A percentile compares a stretch with the other conserved stretches of the same genome.
Conservation (phyloP, 345 rosid genomes). For the Euclidium syriacum region DNA sequence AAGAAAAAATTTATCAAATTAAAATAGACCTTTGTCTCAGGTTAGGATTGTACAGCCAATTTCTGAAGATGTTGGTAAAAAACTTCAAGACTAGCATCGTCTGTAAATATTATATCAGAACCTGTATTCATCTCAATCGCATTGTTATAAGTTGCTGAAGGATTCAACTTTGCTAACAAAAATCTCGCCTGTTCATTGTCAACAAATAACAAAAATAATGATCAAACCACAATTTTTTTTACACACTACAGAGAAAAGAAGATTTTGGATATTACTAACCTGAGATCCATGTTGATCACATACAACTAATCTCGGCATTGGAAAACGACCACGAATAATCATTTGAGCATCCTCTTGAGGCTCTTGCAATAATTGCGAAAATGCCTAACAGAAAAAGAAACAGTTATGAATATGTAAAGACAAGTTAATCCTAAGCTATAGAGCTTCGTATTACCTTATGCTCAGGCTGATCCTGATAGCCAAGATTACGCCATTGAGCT, state of each 20-base stretch:
- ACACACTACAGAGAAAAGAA: conserved; percentile 1
- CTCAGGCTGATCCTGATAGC: conserved; percentile 90
- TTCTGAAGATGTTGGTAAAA: conserved; percentile 96
- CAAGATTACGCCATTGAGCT: conserved; percentile 99
- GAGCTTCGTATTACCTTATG: conserved; percentile 68
- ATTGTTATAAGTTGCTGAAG: conserved; percentile 86
- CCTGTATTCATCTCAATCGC: conserved; percentile 69
- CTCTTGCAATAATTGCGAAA: conserved; percentile 81
- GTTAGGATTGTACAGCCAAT: conserved; percentile 96
- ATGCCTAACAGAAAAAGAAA: conserved; percentile 23
- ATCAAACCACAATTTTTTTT: too few relatives aligned
- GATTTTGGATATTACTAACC: conserved; percentile 47
- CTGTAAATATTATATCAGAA: conserved; percentile 85
- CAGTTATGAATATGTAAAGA: conserved; percentile 5
- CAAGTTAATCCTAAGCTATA: neutral
- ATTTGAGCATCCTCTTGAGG: conserved; percentile 75
- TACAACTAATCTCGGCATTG: conserved; percentile 90
- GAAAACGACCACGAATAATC: conserved; percentile 83
- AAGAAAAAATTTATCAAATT: too few relatives aligned
- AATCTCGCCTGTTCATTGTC: conserved; percentile 70
- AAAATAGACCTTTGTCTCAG: conserved; percentile 3
- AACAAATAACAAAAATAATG: too few relatives aligned
- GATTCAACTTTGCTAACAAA: conserved; percentile 90
- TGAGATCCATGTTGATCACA: conserved; percentile 99
- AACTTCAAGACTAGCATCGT: conserved; percentile 95